These are phyloP conservation scores for Mycena belliarum DNA, from an alignment of 768 basidiomycete genomes.

Conservation along the genomic window DNA sequence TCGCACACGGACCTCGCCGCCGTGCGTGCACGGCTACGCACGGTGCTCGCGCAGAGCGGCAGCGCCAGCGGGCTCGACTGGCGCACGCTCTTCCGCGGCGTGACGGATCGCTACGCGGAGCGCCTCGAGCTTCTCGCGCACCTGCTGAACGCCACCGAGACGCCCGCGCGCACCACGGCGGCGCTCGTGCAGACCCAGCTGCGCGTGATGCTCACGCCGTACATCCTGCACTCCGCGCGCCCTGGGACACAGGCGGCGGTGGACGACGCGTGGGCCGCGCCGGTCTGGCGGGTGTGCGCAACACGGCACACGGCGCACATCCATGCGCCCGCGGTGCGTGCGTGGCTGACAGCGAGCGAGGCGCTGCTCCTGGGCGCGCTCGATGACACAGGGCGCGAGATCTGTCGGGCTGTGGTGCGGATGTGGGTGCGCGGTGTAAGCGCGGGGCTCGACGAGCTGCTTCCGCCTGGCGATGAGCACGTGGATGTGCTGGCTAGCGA, in stretches of 20 bases:
- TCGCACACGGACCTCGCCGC: slow-evolving; percentile 24
- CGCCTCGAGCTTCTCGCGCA: slow-evolving; percentile 31
- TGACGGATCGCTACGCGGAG: slow-evolving; percentile 34
- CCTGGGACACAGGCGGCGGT: not conserved
- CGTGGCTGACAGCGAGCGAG: slow-evolving; percentile 31
- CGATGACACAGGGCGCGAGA: slow-evolving; percentile 17
- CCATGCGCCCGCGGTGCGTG: not conserved
- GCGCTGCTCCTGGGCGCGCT: slow-evolving; percentile 24
- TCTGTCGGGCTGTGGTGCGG: slow-evolving; percentile 11
- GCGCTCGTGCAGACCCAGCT: slow-evolving; percentile 5
- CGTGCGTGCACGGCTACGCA: slow-evolving; percentile 11
- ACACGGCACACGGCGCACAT: slow-evolving; percentile 16
- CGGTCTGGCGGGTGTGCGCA: slow-evolving; percentile 32
- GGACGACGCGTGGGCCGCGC: slow-evolving; percentile 29
- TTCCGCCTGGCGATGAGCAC: not conserved
- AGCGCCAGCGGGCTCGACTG: slow-evolving; percentile 34
- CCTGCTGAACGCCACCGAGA: slow-evolving; percentile 21
- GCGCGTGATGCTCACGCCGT: slow-evolving; percentile 16
- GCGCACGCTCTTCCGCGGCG: slow-evolving; percentile 28
- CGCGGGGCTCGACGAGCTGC: slow-evolving; percentile 4
- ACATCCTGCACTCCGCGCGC: not conserved
- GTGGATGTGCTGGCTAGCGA: too few species aligned
- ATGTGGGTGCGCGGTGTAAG: slow-evolving; percentile 16
- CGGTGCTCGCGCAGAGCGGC: not conserved
- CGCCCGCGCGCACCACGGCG: not conserved